Conservation (phyloP, 2,329 filamentous ascomycete species). For the Cladosporium sp. region DNA sequence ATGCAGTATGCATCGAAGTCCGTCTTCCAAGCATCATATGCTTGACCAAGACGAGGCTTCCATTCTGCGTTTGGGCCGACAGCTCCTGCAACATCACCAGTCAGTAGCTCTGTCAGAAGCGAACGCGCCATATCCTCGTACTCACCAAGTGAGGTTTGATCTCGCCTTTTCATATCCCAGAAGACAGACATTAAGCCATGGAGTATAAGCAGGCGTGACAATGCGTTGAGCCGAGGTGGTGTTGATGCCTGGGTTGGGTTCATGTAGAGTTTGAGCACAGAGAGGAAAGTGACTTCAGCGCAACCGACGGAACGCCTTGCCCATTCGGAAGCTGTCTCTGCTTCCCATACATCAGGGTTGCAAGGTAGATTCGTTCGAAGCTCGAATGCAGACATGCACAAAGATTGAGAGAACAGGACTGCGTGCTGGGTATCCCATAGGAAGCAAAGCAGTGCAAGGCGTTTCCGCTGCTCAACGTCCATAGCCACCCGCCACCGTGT, state of each 20-base stretch:
- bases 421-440: constrained; percentile 63
- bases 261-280: constrained; percentile 52
- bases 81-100: not conserved
- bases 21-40: constrained; percentile 53
- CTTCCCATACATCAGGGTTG: constrained; percentile 52
- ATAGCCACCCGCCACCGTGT: constrained; percentile 49
- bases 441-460: constrained; percentile 55
- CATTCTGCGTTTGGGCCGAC: constrained; percentile 35
- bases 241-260: constrained; percentile 36
- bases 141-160: constrained; percentile 54
- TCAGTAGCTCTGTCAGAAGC: not conserved
- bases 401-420: constrained; percentile 58
- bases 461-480: constrained; percentile 53
- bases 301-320: constrained; percentile 11
- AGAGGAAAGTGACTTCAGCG: constrained; percentile 39
- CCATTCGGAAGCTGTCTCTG: constrained; percentile 48
- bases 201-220: constrained; percentile 50
- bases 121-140: constrained; percentile 10
- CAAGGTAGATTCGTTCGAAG: constrained; percentile 53
- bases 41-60: constrained; percentile 46
- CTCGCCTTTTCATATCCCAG: constrained; percentile 56
- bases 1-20: constrained; percentile 52
- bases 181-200: constrained; percentile 58
- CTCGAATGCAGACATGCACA: constrained; percentile 62
- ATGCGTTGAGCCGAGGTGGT: constrained; percentile 40